Evolutionary conservation across 2,329 filamentous ascomycete species (phyloP), one percentile per base, ranked within the genome.

Genomic region (Penicillium glabrum): DNA sequence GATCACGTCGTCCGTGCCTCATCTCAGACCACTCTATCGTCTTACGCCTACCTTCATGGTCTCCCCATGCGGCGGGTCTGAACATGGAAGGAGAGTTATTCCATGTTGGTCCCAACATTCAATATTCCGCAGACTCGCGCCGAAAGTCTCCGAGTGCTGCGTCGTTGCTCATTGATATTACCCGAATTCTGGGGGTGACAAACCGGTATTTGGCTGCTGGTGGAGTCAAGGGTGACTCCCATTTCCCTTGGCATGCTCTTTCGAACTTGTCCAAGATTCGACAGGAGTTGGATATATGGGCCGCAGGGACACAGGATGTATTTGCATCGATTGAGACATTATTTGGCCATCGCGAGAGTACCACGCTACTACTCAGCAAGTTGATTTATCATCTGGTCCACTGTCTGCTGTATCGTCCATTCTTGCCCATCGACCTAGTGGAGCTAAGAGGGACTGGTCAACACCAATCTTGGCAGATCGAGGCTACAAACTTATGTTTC

Each of bases 401-500:
- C 74, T 96, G 91, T 68, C 80, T 96, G 49, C 88, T 96, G 44
- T 96, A 96, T 69, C 85, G 91, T 16, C 91, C 91, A 0, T 96
- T 96, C 72, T 79, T 96, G 6, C 91, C 91, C 0, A 89, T 96
- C 60, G 89, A 96, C 71, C 80, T 96, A 3, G 85, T 88, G 24
- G 91, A 96, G 71, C 83, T 96, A 7, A 85, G 89, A 13, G 89
- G 89, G 14, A 88, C 85, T 0, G 89, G 89, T 1, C 91, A 96
- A 67, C 90, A 96, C 64, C 91, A 96, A 70, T 93, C 90, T 27
- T 96, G 91, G 91, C 91, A 96, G 70, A 93, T 96, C 47, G 90
- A 96, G 70, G 90, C 91, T 0, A 96, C 91, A 0, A 93, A 95
- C 67, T 82, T 93, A 69, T 96, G 91, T 73, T 95, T 88, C 70